Percentiles rank a stretch among this genome's conserved stretches.
phyloP scores from a whole-genome alignment of 352 stramenopile species.

The Albugo laibachii region DNA sequence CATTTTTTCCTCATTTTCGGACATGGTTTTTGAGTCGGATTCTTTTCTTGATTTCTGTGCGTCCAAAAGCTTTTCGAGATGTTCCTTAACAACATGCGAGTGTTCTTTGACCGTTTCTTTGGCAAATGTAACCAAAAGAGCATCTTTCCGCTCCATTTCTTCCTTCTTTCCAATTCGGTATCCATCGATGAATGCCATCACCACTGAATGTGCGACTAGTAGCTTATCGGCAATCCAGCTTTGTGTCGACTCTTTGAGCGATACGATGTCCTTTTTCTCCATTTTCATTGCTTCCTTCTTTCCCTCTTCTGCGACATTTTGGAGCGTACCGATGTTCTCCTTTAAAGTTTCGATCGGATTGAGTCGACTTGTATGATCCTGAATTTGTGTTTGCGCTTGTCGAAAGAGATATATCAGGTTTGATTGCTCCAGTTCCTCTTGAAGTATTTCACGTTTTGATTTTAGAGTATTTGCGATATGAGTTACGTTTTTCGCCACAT shows the following conservation, averaged over 20 bases:
- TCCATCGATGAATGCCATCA: constrained; percentile 66
- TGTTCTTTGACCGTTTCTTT: constrained; percentile 60
- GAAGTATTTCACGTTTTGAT: too few relatives aligned
- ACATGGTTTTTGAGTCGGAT: background rate
- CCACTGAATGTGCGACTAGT: constrained; percentile 52
- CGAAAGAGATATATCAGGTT: too few relatives aligned
- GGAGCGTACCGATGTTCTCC: too few relatives aligned
- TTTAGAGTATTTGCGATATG: too few relatives aligned
- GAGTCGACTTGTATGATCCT: too few relatives aligned
- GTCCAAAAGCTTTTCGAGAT: constrained; percentile 42
- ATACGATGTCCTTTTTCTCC: constrained; percentile 39
- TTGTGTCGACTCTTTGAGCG: constrained; percentile 33
- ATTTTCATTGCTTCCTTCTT: constrained; percentile 19
- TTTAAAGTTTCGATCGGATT: too few relatives aligned
- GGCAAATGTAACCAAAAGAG: constrained; percentile 48
- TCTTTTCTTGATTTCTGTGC: constrained; percentile 8
- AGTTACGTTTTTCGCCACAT: too few relatives aligned
- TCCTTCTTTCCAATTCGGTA: constrained; percentile 61
- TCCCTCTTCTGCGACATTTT: too few relatives aligned
- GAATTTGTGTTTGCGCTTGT: too few relatives aligned
- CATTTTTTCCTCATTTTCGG: background rate
- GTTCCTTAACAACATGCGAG: constrained; percentile 40
- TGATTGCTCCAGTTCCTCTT: too few relatives aligned
- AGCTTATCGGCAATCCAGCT: constrained; percentile 73
- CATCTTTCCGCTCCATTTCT: constrained; percentile 48